A percentile compares a stretch with the other conserved stretches of the same genome.
Evolutionary conservation across 108 stramenopile genomes (phyloP).

Genomic region (Schizochytrium sp.): DNA sequence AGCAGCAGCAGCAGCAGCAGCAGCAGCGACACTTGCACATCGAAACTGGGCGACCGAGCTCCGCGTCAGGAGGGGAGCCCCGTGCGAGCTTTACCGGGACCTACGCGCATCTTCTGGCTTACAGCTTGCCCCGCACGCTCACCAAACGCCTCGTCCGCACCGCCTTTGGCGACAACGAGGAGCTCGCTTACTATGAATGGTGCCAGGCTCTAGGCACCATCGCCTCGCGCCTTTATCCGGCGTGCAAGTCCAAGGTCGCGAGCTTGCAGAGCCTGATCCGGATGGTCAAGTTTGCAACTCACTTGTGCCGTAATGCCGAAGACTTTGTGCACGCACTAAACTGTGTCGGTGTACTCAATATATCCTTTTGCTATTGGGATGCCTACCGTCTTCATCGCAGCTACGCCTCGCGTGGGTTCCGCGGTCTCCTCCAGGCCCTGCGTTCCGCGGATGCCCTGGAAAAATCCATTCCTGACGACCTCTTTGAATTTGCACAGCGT

Average conservation of each 20-base stretch:
- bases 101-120: neutral
- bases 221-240: neutral
- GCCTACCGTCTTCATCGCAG: neutral
- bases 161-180: neutral
- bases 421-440: neutral
- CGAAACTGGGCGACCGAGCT: too few species aligned
- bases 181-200: neutral
- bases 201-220: neutral
- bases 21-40: too few species aligned
- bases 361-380: constrained; percentile 11
- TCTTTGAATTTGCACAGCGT: neutral
- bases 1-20: too few species aligned
- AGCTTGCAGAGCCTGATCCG: neutral
- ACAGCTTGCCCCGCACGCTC: neutral
- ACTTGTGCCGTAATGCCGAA: neutral
- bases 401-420: neutral
- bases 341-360: neutral
- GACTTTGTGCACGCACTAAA: neutral
- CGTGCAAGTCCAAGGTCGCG: neutral
- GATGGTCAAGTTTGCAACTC: neutral
- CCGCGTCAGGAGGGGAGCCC: neutral
- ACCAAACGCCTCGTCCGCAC: neutral
- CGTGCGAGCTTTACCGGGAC: neutral
- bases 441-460: neutral
- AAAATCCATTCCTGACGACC: neutral